Percentiles rank a stretch among this genome's conserved stretches.
Evolutionary conservation across 345 rosid species (phyloP).

Genomic region (Citrus trifoliata): DNA sequence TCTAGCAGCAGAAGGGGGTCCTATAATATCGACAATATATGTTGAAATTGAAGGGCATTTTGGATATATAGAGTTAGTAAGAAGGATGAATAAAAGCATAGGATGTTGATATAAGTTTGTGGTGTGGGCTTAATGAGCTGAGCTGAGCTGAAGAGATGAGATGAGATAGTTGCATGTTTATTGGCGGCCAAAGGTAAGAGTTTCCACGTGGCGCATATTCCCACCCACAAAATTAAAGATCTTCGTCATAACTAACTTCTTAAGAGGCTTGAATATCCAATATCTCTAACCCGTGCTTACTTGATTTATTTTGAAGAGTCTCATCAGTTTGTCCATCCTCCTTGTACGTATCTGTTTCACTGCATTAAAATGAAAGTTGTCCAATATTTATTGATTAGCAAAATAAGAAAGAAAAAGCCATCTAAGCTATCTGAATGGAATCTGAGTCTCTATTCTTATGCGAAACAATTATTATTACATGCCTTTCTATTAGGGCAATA

Average conservation of each 20-base stretch:
- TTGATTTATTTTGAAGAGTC: too few relatives aligned
- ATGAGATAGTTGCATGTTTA: conserved; percentile 26
- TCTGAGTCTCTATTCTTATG: too few relatives aligned
- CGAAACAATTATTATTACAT: neutral
- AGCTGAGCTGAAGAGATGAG: conserved; percentile 20
- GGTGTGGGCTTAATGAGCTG: conserved; percentile 25
- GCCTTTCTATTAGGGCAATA: neutral
- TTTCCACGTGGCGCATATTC: conserved; percentile 29
- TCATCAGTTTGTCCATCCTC: too few relatives aligned
- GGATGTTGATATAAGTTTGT: conserved; percentile 23
- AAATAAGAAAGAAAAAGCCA: neutral
- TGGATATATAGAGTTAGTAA: conserved; percentile 15
- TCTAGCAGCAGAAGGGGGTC: neutral
- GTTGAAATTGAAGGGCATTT: conserved; percentile 15
- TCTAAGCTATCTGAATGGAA: neutral
- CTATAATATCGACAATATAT: too few relatives aligned
- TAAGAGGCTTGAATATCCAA: neutral
- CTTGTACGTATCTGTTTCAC: too few relatives aligned
- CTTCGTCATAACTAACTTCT: neutral
- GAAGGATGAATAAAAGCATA: conserved; percentile 4
- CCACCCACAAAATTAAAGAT: conserved; percentile 35
- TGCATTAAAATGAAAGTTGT: neutral
- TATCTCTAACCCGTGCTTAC: too few relatives aligned
- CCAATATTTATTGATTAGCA: neutral
- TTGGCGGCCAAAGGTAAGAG: conserved; percentile 23